These are phyloP conservation scores for Cercospora berteroae DNA, from an alignment of 2,329 filamentous ascomycete species.

Conservation along the genomic window DNA sequence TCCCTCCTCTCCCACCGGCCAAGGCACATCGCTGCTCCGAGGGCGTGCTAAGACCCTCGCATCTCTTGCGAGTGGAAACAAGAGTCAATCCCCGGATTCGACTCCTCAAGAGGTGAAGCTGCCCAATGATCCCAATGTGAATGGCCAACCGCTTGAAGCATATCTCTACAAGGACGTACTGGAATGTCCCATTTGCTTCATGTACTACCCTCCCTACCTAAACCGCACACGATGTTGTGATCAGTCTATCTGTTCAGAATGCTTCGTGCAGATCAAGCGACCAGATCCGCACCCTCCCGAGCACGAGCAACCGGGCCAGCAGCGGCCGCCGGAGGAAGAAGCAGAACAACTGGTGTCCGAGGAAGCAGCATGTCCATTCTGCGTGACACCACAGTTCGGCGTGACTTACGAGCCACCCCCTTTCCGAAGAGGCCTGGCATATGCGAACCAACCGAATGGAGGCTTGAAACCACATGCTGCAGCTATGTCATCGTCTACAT, in stretches of 20 bases:
- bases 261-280: slow-evolving; percentile 97
- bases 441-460: slow-evolving; percentile 54
- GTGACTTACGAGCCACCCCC: slow-evolving; percentile 90
- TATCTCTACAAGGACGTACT: slow-evolving; percentile 86
- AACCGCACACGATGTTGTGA: slow-evolving; percentile 95
- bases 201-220: slow-evolving; percentile 91
- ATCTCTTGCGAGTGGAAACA: slow-evolving; percentile 71
- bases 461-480: slow-evolving; percentile 57
- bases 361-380: slow-evolving; percentile 89
- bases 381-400: slow-evolving; percentile 89
- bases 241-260: slow-evolving; percentile 95
- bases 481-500: slow-evolving; percentile 84
- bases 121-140: slow-evolving; percentile 80
- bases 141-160: slow-evolving; percentile 90
- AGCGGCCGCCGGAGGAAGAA: slow-evolving; percentile 44
- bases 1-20: slow-evolving; percentile 46
- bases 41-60: slow-evolving; percentile 86
- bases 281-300: slow-evolving; percentile 88
- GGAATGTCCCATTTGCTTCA: slow-evolving; percentile 95
- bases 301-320: slow-evolving; percentile 45
- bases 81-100: slow-evolving; percentile 66
- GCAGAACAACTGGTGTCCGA: slow-evolving; percentile 77
- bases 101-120: slow-evolving; percentile 74
- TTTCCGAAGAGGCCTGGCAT: slow-evolving; percentile 79
- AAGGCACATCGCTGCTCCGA: slow-evolving; percentile 62